Base-by-base conservation (phyloP, 768 basidiomycete species). In the Boletus pseudo-olivaceus region DNA sequence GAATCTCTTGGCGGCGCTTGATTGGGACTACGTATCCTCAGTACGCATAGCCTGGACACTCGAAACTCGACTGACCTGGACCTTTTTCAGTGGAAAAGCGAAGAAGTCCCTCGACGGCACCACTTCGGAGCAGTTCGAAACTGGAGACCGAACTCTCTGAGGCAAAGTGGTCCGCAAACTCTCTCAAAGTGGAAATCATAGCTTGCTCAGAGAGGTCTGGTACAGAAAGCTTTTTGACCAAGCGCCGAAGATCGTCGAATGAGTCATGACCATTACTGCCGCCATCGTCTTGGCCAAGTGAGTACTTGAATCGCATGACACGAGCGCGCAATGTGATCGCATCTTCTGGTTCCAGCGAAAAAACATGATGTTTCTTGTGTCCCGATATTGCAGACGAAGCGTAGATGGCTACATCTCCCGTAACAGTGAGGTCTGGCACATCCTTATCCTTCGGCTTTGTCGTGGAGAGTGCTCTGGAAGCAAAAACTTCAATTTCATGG, bases 61-160 rank as follows among this genome's bases (percentile, higher is more conserved):
- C 7, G 33, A 51, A 50, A 30, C 34, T 39, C 39, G 35, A 54
- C 51, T 47, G n/a, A 60, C 62, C 51, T 60, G 7, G 33, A 70
- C 81, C 56, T 61, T 85, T 82, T 55, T 88, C 84, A 4, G 87
- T 89, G 5, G 92, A 83, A 70, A 93, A 93, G 51, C 82, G 82
- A 49, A 98, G 77, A 50, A 98, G 68, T 12, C 85, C 87, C 61
- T 95, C 93, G 2, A 98, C 88, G 5, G 97, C 81, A 3, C 96
- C 97, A 64, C 93, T 96, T 67, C 98, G 90, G 53, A 98, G 74
- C 44, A 98, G 72, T 73, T 99, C 97, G 60, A 98, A 99, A 70
- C 94, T 97, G 2, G 94, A 98, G 5, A 98, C 83, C 9, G 93
- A 88, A 5, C 80, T 82, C 27, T 87, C 81, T 12, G 84, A 84